A percentile compares a stretch with the other conserved stretches of the same genome.
Evolutionary conservation across 1,284 basidiomycete genomes (phyloP).

Genomic region (Austroboletus novae-zelandiae): DNA sequence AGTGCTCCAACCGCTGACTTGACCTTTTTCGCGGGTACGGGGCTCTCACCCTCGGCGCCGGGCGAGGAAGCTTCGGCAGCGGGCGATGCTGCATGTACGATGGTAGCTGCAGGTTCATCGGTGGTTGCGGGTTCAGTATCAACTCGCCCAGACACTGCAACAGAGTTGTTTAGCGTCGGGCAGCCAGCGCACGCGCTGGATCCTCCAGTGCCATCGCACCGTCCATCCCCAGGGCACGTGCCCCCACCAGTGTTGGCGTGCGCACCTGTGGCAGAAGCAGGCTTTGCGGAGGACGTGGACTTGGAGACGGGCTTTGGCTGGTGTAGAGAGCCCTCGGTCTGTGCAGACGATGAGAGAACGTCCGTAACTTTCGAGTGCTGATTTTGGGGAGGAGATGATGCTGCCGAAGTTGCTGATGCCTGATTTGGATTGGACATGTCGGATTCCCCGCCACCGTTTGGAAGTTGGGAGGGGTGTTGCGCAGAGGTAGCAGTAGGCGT

Average conservation of each 20-base stretch:
- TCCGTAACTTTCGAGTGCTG: constrained; percentile 36
- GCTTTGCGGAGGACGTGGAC: constrained; percentile 20
- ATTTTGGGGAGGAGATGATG: constrained; percentile 28
- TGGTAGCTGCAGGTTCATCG: constrained; percentile 16
- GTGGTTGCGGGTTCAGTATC: constrained; percentile 31
- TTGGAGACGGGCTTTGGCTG: constrained; percentile 29
- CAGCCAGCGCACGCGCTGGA: constrained; percentile 89
- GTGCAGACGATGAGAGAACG: constrained; percentile 23
- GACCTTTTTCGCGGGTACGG: constrained; percentile 27
- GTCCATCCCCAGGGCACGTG: constrained; percentile 92
- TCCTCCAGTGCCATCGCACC: constrained; percentile 93
- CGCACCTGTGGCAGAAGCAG: constrained; percentile 29
- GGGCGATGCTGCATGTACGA: constrained; percentile 20
- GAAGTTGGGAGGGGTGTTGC: constrained; percentile 31
- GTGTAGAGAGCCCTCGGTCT: constrained; percentile 24
- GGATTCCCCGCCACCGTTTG: constrained; percentile 28
- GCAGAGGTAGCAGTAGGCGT: constrained; percentile 34
- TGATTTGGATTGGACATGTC: constrained; percentile 37
- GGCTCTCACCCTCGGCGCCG: constrained; percentile 26
- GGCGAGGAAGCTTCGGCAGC: constrained; percentile 32
- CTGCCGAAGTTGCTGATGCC: constrained; percentile 22
- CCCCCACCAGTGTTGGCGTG: constrained; percentile 47
- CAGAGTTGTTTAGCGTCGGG: constrained; percentile 88
- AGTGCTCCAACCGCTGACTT: constrained; percentile 70
- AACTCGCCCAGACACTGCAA: constrained; percentile 43